These are phyloP conservation scores for Coleophoma crateriformis DNA, from an alignment of 2,329 filamentous ascomycete species.

Conservation along the genomic window DNA sequence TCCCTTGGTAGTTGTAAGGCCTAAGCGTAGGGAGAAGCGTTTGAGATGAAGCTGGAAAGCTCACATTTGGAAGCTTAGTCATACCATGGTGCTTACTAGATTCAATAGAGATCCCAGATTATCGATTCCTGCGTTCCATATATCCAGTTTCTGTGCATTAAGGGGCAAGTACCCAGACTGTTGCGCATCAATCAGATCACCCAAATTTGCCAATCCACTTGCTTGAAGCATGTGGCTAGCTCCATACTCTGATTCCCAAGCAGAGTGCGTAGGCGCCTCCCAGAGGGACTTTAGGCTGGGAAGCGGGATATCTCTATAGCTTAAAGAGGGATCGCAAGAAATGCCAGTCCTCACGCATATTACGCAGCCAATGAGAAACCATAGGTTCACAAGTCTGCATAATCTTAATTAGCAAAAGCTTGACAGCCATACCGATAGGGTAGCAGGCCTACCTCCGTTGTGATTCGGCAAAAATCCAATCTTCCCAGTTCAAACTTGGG, in stretches of 20 bases:
- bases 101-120: slow-evolving; percentile 7
- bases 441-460: slow-evolving; percentile 3
- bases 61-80: neutral
- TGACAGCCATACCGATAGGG: no score
- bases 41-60: no score
- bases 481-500: slow-evolving; percentile 5
- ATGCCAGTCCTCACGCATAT: slow-evolving; percentile 5
- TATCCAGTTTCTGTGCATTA: slow-evolving; percentile 1
- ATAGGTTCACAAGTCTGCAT: slow-evolving; percentile 2
- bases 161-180: neutral
- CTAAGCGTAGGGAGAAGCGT: no score
- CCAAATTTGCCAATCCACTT: neutral
- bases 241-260: slow-evolving; percentile 5
- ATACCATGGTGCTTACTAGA: slow-evolving; percentile 1
- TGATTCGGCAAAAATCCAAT: slow-evolving; percentile 10
- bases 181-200: slow-evolving; percentile 4
- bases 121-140: slow-evolving; percentile 9
- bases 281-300: slow-evolving; percentile 3
- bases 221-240: neutral
- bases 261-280: slow-evolving; percentile 3
- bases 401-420: neutral
- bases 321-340: neutral
- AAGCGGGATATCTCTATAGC: slow-evolving; percentile 3
- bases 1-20: slow-evolving; percentile 7
- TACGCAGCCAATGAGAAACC: slow-evolving; percentile 4